Conservation (phyloP, 371 early-diverging fungal genomes). For the Mucor irregularis region DNA sequence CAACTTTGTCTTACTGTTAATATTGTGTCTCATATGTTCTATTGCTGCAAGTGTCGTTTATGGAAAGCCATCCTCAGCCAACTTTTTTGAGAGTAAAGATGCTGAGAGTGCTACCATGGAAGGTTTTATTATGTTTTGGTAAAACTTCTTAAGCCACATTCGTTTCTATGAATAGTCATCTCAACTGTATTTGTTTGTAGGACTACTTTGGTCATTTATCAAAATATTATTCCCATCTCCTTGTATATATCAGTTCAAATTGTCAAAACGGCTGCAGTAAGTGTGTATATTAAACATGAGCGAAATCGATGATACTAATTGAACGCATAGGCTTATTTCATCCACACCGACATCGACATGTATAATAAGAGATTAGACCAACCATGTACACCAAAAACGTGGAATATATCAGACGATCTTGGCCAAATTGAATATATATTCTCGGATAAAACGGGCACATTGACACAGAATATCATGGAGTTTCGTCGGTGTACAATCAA, state of each 20-base stretch:
- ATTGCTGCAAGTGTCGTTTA: conserved; percentile 61
- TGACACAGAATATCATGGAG: conserved; percentile 84
- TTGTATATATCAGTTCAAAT: conserved; percentile 95
- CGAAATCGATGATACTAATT: no score
- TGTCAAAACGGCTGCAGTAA: conserved; percentile 73
- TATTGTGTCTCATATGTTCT: conserved; percentile 69
- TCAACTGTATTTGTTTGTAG: conserved; percentile 8
- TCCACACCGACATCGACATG: conserved; percentile 85
- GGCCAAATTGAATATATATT: conserved; percentile 95
- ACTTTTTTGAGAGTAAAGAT: conserved; percentile 37
- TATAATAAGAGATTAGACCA: conserved; percentile 79
- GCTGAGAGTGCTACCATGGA: conserved; percentile 47
- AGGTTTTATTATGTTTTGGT: conserved; percentile 58
- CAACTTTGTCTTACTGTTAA: conserved; percentile 44
- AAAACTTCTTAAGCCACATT: not conserved
- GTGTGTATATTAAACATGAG: no score
- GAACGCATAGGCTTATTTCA: conserved; percentile 75
- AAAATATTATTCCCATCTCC: conserved; percentile 83
- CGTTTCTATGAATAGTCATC: not conserved
- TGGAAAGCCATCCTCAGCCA: conserved; percentile 26
- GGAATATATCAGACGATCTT: conserved; percentile 83
- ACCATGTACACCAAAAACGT: conserved; percentile 85
- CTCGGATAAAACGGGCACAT: conserved; percentile 90
- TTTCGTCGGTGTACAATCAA: conserved; percentile 84
- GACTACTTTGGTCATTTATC: conserved; percentile 50